Evolutionary conservation across 768 basidiomycete genomes (phyloP).

Genomic region (Suillus lakei): DNA sequence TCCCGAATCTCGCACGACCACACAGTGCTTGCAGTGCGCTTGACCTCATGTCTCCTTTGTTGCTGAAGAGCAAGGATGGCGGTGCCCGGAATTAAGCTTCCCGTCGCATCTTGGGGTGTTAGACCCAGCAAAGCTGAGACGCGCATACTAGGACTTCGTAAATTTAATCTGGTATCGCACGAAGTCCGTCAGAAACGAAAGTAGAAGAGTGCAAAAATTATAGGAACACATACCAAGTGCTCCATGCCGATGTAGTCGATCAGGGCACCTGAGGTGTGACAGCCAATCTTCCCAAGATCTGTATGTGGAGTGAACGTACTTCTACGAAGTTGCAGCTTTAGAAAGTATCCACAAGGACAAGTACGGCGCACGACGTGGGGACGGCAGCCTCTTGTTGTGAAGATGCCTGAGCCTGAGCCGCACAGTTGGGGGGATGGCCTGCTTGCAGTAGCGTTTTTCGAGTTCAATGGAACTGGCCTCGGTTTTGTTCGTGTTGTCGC

Average conservation of each 20-base stretch:
- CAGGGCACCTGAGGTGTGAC: constrained; percentile 35
- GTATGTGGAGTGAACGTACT: no score
- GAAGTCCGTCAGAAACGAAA: constrained; percentile 6
- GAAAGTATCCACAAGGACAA: no score
- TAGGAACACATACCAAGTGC: constrained; percentile 26
- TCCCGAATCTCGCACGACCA: constrained; percentile 19
- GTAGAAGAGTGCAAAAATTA: background rate
- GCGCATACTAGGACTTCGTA: constrained; percentile 43
- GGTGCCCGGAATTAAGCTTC: constrained; percentile 29
- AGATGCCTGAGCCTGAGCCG: no score
- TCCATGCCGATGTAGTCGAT: constrained; percentile 41
- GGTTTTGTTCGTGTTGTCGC: no score
- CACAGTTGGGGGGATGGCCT: no score
- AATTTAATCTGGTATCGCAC: constrained; percentile 25
- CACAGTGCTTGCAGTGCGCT: background rate
- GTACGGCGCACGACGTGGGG: no score
- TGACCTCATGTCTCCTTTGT: constrained; percentile 10
- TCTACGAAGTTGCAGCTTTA: no score
- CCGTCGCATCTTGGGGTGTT: constrained; percentile 15
- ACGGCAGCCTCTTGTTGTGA: no score
- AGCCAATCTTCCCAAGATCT: constrained; percentile 41
- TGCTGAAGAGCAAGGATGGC: constrained; percentile 32
- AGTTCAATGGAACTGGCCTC: no score
- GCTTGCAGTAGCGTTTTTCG: no score
- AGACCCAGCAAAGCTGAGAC: constrained; percentile 38